Evolutionary conservation across 1,284 basidiomycete species (phyloP).

Genomic region (Trametes sp.): DNA sequence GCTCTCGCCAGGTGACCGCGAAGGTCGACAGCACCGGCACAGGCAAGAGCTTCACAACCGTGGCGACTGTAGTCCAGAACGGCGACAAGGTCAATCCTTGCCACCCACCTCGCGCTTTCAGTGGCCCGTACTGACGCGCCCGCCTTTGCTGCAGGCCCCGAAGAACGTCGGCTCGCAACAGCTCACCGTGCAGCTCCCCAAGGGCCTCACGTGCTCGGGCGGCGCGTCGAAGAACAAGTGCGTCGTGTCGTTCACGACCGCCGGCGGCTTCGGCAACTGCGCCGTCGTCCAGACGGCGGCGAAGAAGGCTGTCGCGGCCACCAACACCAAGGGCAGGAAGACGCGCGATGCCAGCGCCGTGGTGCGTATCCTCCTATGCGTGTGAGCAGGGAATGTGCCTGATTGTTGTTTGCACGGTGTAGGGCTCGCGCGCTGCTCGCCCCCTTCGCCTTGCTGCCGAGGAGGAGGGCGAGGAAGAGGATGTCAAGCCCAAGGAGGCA

Average conservation of each 20-base stretch:
- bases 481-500: too few species aligned
- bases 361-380: too few species aligned
- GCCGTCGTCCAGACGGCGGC: constrained; percentile 44
- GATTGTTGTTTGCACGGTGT: too few species aligned
- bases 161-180: constrained; percentile 45
- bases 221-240: constrained; percentile 52
- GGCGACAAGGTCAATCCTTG: constrained; percentile 43
- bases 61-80: constrained; percentile 48
- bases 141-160: constrained; percentile 36
- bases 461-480: neutral
- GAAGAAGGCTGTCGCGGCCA: too few species aligned
- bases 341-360: too few species aligned
- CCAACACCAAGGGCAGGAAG: too few species aligned
- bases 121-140: constrained; percentile 23
- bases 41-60: constrained; percentile 47
- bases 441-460: too few species aligned
- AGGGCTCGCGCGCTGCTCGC: too few species aligned
- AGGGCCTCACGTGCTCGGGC: constrained; percentile 56
- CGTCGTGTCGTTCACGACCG: constrained; percentile 54
- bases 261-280: constrained; percentile 60
- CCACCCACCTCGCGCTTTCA: neutral
- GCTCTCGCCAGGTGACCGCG: constrained; percentile 54
- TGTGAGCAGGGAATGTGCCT: too few species aligned
- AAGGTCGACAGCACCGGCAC: constrained; percentile 47
- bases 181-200: constrained; percentile 52